A percentile compares a stretch with the other conserved stretches of the same genome.
phyloP scores from a whole-genome alignment of 225 moss, liverwort and hornwort genomes.

The Marchantia polymorpha region DNA sequence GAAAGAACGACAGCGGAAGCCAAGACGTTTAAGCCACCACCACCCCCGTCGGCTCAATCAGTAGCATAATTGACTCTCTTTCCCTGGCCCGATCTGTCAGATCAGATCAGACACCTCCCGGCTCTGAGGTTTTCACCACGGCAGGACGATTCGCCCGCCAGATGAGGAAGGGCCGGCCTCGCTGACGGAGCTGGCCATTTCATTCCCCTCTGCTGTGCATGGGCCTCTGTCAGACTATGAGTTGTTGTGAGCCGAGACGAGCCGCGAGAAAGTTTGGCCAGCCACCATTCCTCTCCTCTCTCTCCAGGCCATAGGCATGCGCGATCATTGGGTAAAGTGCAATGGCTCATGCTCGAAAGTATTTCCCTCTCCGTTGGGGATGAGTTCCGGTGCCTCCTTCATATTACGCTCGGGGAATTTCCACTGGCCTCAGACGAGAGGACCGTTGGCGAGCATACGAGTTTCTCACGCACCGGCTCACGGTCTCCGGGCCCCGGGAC shows the following conservation, averaged over 20 bases:
- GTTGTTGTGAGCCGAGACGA: background rate
- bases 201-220: constrained; percentile 1
- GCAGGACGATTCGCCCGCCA: no score
- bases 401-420: background rate
- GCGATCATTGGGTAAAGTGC: background rate
- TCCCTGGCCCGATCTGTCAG: no score
- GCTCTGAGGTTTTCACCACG: no score
- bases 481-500: no score
- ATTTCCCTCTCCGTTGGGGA: background rate
- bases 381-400: background rate
- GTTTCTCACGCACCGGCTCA: background rate
- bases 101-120: no score
- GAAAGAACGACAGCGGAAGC: no score
- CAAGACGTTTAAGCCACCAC: no score
- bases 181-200: background rate
- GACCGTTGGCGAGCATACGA: background rate
- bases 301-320: background rate
- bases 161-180: no score
- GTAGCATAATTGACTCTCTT: no score
- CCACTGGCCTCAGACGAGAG: background rate
- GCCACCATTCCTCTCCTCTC: background rate
- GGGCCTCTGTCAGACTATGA: constrained; percentile 3
- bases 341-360: background rate
- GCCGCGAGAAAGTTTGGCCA: background rate
- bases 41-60: no score